phyloP scores from a whole-genome alignment of 2,329 filamentous ascomycete genomes.

The Cladophialophora bantiana region DNA sequence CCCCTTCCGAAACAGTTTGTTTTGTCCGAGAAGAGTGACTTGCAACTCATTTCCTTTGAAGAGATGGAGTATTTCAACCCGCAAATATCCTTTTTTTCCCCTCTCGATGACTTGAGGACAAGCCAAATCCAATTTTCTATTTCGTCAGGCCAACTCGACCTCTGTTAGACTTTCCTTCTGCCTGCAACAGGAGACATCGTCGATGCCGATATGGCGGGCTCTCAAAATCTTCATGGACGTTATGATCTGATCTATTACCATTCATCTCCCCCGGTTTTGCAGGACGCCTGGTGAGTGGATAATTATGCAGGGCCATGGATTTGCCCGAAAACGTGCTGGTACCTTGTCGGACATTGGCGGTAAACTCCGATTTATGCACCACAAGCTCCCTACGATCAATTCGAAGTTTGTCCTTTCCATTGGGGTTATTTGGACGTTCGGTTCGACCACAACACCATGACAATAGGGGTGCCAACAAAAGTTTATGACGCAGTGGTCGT shows the following conservation, averaged over 20 bases:
- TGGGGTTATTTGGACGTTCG: background rate
- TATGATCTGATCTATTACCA: background rate
- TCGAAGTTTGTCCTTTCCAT: background rate
- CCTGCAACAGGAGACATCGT: background rate
- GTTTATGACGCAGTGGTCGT: slow-evolving; percentile 61
- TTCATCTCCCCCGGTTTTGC: background rate
- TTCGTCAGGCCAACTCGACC: background rate
- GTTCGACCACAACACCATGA: background rate
- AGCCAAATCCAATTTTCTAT: background rate
- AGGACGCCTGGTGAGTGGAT: background rate
- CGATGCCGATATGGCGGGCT: background rate
- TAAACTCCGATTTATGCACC: background rate
- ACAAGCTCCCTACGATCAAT: background rate
- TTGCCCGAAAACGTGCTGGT: background rate
- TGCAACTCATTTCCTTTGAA: too few species aligned
- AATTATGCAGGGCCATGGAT: background rate
- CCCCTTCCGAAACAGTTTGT: background rate
- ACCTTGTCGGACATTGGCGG: background rate
- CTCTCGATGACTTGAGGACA: background rate
- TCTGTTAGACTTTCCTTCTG: background rate
- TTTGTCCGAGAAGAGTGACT: too few species aligned
- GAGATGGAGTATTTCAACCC: too few species aligned
- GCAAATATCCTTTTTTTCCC: background rate
- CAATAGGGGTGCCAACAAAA: background rate
- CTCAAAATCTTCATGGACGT: background rate